Conservation (phyloP, 2,329 filamentous ascomycete genomes). For the Beauveria sp. region DNA sequence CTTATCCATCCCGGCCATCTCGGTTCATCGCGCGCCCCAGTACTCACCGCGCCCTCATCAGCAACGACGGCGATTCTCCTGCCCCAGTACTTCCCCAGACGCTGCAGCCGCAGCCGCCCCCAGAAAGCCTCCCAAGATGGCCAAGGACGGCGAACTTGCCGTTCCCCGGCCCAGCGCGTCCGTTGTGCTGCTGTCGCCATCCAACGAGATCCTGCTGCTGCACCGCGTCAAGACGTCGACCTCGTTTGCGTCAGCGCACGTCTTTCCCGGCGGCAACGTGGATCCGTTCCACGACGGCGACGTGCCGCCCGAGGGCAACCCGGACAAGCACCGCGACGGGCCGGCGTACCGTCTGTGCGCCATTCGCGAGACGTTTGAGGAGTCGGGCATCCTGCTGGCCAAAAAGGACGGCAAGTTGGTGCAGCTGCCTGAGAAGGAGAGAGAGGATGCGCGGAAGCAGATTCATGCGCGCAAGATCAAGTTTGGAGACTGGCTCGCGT, state of each 20-base stretch:
- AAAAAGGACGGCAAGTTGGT: slow-evolving; percentile 47
- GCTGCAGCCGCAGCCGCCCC: neutral
- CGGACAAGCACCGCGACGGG: slow-evolving; percentile 60
- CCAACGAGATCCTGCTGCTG: slow-evolving; percentile 81
- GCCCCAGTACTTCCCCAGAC: neutral
- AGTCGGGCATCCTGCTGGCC: slow-evolving; percentile 81
- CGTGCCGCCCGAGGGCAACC: slow-evolving; percentile 37
- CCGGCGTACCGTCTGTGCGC: slow-evolving; percentile 72
- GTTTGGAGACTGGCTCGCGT: slow-evolving; percentile 59
- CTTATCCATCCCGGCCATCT: neutral
- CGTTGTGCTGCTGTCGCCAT: slow-evolving; percentile 75
- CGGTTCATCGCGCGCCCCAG: neutral
- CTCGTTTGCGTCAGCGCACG: slow-evolving; percentile 85
- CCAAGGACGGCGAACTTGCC: slow-evolving; percentile 19
- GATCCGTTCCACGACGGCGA: slow-evolving; percentile 68
- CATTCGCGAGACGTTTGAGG: slow-evolving; percentile 88
- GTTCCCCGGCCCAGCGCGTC: slow-evolving; percentile 63
- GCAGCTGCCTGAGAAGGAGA: slow-evolving; percentile 49
- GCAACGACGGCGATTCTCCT: neutral
- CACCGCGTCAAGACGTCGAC: slow-evolving; percentile 76
- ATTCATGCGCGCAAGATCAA: slow-evolving; percentile 60
- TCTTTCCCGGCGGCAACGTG: slow-evolving; percentile 88
- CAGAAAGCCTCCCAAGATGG: neutral
- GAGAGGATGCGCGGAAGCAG: slow-evolving; percentile 57
- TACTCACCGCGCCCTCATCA: neutral